These are phyloP conservation scores for Sporothrix schenckii DNA, from an alignment of 2,329 filamentous ascomycete species.

Conservation along the genomic window DNA sequence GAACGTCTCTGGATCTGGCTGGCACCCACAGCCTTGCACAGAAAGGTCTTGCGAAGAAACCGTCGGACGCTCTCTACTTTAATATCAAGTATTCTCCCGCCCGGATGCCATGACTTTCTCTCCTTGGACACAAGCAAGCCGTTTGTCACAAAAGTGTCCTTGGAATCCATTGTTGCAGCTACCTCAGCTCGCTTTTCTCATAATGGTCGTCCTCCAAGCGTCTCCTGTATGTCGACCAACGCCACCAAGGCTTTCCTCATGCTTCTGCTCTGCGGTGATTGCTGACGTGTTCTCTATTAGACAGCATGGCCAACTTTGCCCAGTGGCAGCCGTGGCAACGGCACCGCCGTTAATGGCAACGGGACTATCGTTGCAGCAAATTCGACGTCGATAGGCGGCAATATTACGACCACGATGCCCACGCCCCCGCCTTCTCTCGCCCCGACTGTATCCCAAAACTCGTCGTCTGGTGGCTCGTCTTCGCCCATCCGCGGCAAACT, in stretches of 20 bases:
- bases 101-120: background rate
- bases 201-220: background rate
- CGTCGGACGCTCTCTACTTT: background rate
- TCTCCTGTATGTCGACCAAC: background rate
- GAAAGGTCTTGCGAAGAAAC: no score
- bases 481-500: background rate
- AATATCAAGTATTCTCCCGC: background rate
- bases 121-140: background rate
- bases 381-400: background rate
- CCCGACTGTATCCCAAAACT: background rate
- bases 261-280: background rate
- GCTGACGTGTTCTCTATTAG: background rate
- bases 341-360: background rate
- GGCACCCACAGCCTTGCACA: conserved; percentile 1
- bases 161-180: background rate
- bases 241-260: background rate
- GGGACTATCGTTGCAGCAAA: background rate
- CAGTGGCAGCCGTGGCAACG: no score
- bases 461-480: background rate
- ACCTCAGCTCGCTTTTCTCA: background rate
- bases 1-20: background rate
- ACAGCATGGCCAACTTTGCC: background rate
- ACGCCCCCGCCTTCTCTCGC: background rate
- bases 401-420: background rate
- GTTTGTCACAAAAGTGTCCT: background rate